A percentile compares a stretch with the other conserved stretches of the same genome.
Evolutionary conservation across 192 early-diverging fungal genomes (phyloP).

Genomic region (Chytriomyces sp.): DNA sequence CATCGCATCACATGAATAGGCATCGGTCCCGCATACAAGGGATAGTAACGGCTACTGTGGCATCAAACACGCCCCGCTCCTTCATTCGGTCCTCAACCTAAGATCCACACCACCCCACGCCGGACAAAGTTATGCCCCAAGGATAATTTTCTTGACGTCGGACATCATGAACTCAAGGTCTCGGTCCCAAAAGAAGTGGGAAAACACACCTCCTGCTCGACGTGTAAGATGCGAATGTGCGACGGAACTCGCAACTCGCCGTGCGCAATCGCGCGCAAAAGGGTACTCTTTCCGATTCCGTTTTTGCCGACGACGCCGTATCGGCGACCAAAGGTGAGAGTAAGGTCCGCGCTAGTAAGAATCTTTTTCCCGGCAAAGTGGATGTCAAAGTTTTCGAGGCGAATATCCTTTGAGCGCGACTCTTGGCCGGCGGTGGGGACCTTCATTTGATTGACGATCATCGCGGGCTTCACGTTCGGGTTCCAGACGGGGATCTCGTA

Average conservation of each 20-base stretch:
- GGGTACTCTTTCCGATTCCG: constrained; percentile 84
- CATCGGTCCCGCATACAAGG: too few species aligned
- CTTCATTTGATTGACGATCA: constrained; percentile 89
- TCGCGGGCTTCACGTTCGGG: constrained; percentile 54
- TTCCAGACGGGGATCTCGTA: constrained; percentile 67
- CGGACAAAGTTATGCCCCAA: too few species aligned
- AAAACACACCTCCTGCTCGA: constrained; percentile 92
- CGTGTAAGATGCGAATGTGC: constrained; percentile 94
- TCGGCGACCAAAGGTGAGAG: constrained; percentile 83
- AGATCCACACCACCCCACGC: too few species aligned
- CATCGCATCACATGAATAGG: too few species aligned
- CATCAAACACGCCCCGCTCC: too few species aligned
- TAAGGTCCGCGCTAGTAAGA: constrained; percentile 81
- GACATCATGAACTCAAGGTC: too few species aligned
- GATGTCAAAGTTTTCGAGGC: constrained; percentile 96
- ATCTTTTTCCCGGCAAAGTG: constrained; percentile 90
- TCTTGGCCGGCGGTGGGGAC: constrained; percentile 67
- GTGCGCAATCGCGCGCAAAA: constrained; percentile 79
- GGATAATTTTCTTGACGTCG: too few species aligned
- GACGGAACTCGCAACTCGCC: constrained; percentile 83
- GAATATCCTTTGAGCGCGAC: constrained; percentile 93
- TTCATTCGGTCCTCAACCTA: too few species aligned
- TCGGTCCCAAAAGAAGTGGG: too few species aligned
- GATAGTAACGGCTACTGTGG: too few species aligned
- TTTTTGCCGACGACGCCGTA: constrained; percentile 97